Base-by-base conservation (phyloP, 2,329 filamentous ascomycete genomes). In the Fusarium poae region DNA sequence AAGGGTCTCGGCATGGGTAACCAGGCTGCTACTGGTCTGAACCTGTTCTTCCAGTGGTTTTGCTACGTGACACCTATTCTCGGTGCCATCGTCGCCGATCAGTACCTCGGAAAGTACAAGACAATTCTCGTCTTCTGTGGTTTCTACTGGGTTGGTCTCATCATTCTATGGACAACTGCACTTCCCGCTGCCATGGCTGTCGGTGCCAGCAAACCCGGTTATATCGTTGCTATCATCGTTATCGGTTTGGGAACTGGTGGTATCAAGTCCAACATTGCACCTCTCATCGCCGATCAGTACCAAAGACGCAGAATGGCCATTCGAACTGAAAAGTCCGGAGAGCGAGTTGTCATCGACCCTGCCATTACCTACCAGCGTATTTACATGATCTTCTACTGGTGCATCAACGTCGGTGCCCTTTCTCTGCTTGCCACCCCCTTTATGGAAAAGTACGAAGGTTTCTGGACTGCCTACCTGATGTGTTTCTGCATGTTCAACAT, bases 311-410 rank as follows among this genome's bases (percentile, higher is more conserved):
- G 74, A 59, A 88, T 84, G 81, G 82, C 81, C 25, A 75, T 88
- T 49, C 81, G 80, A 72, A 84, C 81, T 3, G 78, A 85, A 43
- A 77, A 81, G 68, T 77, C 69, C 9, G 86, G 86, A 39, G 84
- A 88, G 77, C 81, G 84, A 82, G 88, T 92, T 55, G 84, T 92
- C 67, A 85, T 91, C 27, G 89, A 92, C 70, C 89, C 89, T 0
- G 82, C 85, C 39, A 81, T 91, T 56, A 92, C 90, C 2, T 85
- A 89, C 65, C 87, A 90, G 73, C 84, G 88, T 48, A 88, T 92
- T 65, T 92, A 91, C 82, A 91, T 89, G 88, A 86, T 92, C 74
- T 92, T 92, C 81, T 92, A 92, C 79, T 84, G 85, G 77, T 90
- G 88, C 79, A 92, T 93, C 75, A 93, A 93, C 78, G 71, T 93